phyloP scores from a whole-genome alignment of 2,329 filamentous ascomycete species.

The Pseudogymnoascus sp. region DNA sequence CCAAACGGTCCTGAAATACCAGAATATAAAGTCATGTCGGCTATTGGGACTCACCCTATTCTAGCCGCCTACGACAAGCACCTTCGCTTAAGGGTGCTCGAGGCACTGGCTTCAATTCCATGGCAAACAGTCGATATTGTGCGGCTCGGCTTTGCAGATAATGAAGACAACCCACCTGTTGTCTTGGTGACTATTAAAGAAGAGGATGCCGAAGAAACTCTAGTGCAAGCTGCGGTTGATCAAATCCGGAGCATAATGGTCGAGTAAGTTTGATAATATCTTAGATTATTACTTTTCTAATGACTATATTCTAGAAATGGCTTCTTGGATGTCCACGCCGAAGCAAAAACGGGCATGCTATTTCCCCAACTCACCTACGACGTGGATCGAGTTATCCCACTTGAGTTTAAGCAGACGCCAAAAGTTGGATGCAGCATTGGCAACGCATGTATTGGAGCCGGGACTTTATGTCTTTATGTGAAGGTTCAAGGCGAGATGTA shows the following conservation, averaged over 20 bases:
- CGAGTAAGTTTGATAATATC: not conserved
- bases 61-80: not conserved
- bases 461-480: not conserved
- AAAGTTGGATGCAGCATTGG: not conserved
- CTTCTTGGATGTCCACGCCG: slow-evolving; percentile 1
- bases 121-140: not conserved
- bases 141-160: not conserved
- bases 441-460: not conserved
- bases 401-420: not conserved
- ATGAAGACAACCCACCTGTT: not conserved
- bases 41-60: not conserved
- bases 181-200: not conserved
- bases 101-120: not conserved
- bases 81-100: not conserved
- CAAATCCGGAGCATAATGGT: not conserved
- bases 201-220: not conserved
- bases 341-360: not conserved
- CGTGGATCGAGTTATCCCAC: not conserved
- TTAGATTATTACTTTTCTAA: not conserved
- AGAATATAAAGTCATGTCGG: not conserved
- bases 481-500: not conserved
- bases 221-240: not conserved
- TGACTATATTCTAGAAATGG: not conserved
- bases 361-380: not conserved
- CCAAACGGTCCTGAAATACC: not conserved